These are phyloP conservation scores for Schoenoplectus triqueter DNA, from an alignment of 202 grass and related monocot species.

Conservation along the genomic window DNA sequence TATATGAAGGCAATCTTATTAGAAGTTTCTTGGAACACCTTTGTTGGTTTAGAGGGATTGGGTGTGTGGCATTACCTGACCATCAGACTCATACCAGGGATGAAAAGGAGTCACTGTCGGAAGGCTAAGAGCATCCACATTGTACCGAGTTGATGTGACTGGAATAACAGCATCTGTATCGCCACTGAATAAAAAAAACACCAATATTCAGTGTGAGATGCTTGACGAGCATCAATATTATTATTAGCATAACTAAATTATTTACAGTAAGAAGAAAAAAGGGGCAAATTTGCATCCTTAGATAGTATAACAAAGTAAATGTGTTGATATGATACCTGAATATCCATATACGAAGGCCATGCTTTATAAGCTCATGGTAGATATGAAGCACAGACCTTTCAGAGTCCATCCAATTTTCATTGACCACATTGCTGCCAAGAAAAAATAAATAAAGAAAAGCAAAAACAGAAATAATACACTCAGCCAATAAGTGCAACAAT, in stretches of 20 bases:
- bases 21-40: background rate
- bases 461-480: constrained; percentile 17
- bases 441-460: constrained; percentile 9
- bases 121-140: constrained; percentile 79
- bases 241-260: constrained; percentile 28
- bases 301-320: constrained; percentile 1
- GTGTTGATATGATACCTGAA: constrained; percentile 62
- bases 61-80: constrained; percentile 55
- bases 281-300: background rate
- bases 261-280: background rate
- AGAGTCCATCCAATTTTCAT: constrained; percentile 68
- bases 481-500: background rate
- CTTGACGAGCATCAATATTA: constrained; percentile 28
- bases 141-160: constrained; percentile 90
- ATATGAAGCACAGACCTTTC: constrained; percentile 89
- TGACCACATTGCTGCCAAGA: constrained; percentile 55
- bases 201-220: constrained; percentile 5
- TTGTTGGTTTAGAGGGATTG: background rate
- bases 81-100: constrained; percentile 88
- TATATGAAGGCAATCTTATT: background rate
- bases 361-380: constrained; percentile 83
- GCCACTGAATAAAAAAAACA: constrained; percentile 57
- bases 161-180: constrained; percentile 94
- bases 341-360: constrained; percentile 94
- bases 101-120: constrained; percentile 74